Base-by-base conservation (phyloP, 225 moss, liverwort and hornwort genomes). In the Pseudoscleropodium purum region DNA sequence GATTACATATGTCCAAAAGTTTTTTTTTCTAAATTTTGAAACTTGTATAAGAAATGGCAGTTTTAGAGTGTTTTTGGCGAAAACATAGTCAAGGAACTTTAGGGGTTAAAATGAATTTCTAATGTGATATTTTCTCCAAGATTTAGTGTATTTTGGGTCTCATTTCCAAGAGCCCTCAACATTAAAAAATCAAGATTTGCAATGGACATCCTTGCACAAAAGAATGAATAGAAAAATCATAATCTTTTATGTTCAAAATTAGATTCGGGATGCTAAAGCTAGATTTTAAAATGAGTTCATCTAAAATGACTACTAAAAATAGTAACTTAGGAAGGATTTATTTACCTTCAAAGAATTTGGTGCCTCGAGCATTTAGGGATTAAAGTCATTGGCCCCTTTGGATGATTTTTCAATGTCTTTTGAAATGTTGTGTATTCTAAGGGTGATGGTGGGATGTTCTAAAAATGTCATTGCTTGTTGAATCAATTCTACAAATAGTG, bases 221-320 rank as follows among this genome's bases (percentile, higher is more conserved):
- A 73, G 9, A 15, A 15, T 41, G 0, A 72, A 39, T 8, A 25
- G 15, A 41, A 41, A 41, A 23, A 69, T 23, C 9, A 12, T 23
- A n/a, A n/a, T 69, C 21, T 41, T 41, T 39, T 0, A 41, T 41
- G 15, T 41, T 41, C 8, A 72, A 72, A 72, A 41, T 41, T 0
- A 26, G 0, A 25, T 72, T 41, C 15, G 15, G 7, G 4, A 41
- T 72, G 25, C 8, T 25, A 41, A 41, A 70, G 15, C 4, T 72
- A 41, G 4, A 41, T 4, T 41, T 24, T 4, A 24, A n/a, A 23
- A 21, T 24, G 1, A 69, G 5, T 36, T 69, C 11, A 2, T 24
- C 0, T 21, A 52, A 2, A 6, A n/a, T 25, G 25, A 25, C 2
- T 39, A 7, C 0, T 11, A 5, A 24, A 39, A 41, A 41, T 15